These are phyloP conservation scores for Aspergillus brunneoviolaceus DNA, from an alignment of 2,329 filamentous ascomycete species.

Conservation along the genomic window DNA sequence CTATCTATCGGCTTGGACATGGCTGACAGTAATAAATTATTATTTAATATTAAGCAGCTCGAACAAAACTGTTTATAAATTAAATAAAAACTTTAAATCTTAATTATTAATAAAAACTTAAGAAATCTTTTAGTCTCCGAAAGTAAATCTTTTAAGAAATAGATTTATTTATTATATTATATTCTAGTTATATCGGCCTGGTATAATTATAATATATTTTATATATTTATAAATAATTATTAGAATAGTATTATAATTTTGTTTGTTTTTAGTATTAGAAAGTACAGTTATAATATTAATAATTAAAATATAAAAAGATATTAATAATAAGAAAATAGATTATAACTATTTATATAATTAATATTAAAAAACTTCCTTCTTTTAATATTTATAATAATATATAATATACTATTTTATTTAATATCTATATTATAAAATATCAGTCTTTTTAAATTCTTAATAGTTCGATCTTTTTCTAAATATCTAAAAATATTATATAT, in stretches of 20 bases:
- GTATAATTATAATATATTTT: background rate
- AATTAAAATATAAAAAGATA: background rate
- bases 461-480: background rate
- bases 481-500: background rate
- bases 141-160: background rate
- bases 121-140: background rate
- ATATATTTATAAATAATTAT: background rate
- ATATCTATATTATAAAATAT: background rate
- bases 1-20: background rate
- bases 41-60: constrained; percentile 2
- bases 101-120: background rate
- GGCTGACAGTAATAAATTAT: background rate
- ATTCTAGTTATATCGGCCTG: background rate
- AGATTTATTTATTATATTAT: background rate
- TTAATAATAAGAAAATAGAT: background rate
- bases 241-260: background rate
- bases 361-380: too few relatives aligned
- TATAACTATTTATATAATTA: too few relatives aligned
- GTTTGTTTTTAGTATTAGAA: background rate
- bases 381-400: too few relatives aligned
- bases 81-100: constrained; percentile 9
- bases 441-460: background rate
- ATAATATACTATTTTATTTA: too few relatives aligned
- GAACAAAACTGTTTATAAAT: constrained; percentile 6
- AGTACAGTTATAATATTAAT: background rate